Conservation (phyloP, 257 asterid species). For the Paulownia fortunei region DNA sequence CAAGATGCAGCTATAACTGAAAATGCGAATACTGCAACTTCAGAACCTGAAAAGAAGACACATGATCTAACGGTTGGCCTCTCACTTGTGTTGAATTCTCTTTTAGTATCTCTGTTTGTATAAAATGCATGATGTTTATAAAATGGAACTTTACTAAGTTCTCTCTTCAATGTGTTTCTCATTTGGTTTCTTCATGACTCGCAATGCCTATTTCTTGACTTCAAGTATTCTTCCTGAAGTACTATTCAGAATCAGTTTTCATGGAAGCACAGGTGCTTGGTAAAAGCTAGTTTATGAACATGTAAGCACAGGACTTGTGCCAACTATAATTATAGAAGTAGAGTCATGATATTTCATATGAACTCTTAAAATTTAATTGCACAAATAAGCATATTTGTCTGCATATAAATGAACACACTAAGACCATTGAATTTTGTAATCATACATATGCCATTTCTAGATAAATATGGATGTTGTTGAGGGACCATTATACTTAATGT, state of each 20-base stretch:
- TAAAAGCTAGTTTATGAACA: background rate
- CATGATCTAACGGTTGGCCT: too few relatives aligned
- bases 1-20: too few relatives aligned
- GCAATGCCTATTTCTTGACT: too few relatives aligned
- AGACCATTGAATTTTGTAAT: background rate
- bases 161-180: background rate
- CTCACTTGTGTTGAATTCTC: too few relatives aligned
- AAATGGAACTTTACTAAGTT: background rate
- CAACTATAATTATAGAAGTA: background rate
- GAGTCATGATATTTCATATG: background rate
- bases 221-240: background rate
- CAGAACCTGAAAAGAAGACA: too few relatives aligned
- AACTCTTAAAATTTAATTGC: background rate
- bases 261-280: background rate
- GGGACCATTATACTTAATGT: background rate
- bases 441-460: background rate
- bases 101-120: too few relatives aligned
- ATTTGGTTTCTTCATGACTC: too few relatives aligned
- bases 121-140: too few relatives aligned
- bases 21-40: too few relatives aligned
- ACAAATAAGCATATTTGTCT: background rate
- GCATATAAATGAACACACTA: background rate
- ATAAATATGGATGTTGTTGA: background rate
- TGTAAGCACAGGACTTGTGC: background rate
- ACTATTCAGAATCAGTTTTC: background rate